Evolutionary conservation across 306 rosid genomes (phyloP).

Genomic region (Cucurbita maxima): DNA sequence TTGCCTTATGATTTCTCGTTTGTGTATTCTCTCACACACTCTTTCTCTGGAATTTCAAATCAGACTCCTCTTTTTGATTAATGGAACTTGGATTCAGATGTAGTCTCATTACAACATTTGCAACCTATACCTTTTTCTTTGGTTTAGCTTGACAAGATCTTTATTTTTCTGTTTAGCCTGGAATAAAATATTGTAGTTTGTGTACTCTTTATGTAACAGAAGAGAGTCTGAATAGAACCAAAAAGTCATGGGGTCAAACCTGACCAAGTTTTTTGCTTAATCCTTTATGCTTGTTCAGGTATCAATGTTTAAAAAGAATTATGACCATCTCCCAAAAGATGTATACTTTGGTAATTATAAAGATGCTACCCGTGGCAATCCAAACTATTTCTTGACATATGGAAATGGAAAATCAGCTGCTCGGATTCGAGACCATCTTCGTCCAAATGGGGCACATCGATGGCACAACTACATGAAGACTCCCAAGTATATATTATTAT

Average conservation of each 20-base stretch:
- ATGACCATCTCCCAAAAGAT: conserved; percentile 89
- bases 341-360: conserved; percentile 75
- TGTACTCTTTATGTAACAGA: not conserved
- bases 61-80: not conserved
- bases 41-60: not conserved
- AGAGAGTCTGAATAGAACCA: not conserved
- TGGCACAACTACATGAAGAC: conserved; percentile 98
- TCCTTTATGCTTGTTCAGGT: conserved; percentile 37
- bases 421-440: conserved; percentile 88
- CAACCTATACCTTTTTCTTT: not conserved
- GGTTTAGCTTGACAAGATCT: not conserved
- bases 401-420: conserved; percentile 99
- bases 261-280: not conserved
- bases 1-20: not conserved
- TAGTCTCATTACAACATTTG: not conserved
- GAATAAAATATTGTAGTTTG: not conserved
- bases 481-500: conserved; percentile 47
- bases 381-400: conserved; percentile 85
- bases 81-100: not conserved
- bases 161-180: not conserved
- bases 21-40: not conserved
- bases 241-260: not conserved
- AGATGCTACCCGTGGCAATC: conserved; percentile 93
- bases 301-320: conserved; percentile 95
- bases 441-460: conserved; percentile 97